Evolutionary conservation across 441 rosid species (phyloP), one percentile per base, ranked within the genome.

Genomic region (Metrosideros polymorpha): DNA sequence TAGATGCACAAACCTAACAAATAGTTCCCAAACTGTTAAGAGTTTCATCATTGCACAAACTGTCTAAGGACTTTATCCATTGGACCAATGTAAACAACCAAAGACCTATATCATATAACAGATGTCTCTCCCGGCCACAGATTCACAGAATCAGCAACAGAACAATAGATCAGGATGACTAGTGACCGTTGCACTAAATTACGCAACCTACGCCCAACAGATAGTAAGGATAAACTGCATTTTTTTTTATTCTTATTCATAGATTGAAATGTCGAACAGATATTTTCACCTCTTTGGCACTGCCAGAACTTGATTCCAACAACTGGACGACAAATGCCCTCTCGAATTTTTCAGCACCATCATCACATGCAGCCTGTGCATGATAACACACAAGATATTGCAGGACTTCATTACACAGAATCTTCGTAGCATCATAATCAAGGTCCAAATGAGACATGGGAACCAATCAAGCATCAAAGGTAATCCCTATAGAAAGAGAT

Each of bases 271-370:
- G n/a, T 22, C 7, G 5, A 71, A 71, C 79, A 71, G 47, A 39
- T 71, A 71, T 71, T 39, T 71, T 59, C 82, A 96, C 99, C 98
- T 98, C 98, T 89, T 91, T 93, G 88, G 86, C 88, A 53, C 79
- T 89, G 89, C 89, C 89, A 55, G 89, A 91, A 90, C 55, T 82
- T 49, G 91, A 94, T 55, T 92, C 92, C 87, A 97, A 91, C 85
- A 97, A 92, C 91, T 94, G 97, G 83, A 96, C 91, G 84, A 95
- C 59, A 89, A 96, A 97, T 54, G 94, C 98, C 91, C 96, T 93
- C 93, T 97, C 99, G 71, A 87, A 90, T 63, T 93, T 94, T 87
- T 94, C 98, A 83, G 93, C 92, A 85, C 90, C 93, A 47, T 94
- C 98, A 89, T 95, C 91, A 87, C 93, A 95, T 86, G 98, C 97